These are phyloP conservation scores for Tuber indicum DNA, from an alignment of 495 filamentous ascomycete genomes.

Conservation along the genomic window DNA sequence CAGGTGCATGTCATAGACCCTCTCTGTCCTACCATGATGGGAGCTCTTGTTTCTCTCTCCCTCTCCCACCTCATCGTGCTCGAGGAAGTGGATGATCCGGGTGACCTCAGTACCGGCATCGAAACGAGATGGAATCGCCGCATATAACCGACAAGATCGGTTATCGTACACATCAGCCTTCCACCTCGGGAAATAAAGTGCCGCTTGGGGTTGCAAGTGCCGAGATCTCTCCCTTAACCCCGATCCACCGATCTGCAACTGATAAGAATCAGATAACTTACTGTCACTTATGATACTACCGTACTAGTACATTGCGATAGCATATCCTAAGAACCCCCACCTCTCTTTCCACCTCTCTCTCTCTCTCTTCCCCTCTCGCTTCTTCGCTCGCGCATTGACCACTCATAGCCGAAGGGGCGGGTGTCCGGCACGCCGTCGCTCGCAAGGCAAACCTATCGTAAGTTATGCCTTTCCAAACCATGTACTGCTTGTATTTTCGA, in stretches of 20 bases:
- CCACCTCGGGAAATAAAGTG: background rate
- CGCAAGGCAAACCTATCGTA: no score
- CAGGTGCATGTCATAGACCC: background rate
- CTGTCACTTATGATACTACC: background rate
- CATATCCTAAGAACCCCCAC: background rate
- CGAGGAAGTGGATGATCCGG: background rate
- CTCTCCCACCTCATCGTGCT: background rate
- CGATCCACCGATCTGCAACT: background rate
- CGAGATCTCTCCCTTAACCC: background rate
- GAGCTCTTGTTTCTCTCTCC: background rate
- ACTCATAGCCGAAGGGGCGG: no score
- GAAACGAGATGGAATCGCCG: background rate
- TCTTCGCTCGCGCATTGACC: background rate
- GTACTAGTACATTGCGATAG: no score
- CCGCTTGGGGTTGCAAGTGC: background rate
- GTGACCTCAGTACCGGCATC: background rate
- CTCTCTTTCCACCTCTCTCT: no score
- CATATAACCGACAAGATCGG: background rate
- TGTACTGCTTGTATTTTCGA: no score
- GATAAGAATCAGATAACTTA: background rate
- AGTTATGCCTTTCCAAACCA: no score
- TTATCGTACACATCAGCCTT: background rate
- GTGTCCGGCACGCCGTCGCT: no score
- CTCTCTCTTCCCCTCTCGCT: background rate
- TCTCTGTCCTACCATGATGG: background rate